Base-by-base conservation (phyloP, 2,329 filamentous ascomycete genomes). In the Penicillium occitanis region DNA sequence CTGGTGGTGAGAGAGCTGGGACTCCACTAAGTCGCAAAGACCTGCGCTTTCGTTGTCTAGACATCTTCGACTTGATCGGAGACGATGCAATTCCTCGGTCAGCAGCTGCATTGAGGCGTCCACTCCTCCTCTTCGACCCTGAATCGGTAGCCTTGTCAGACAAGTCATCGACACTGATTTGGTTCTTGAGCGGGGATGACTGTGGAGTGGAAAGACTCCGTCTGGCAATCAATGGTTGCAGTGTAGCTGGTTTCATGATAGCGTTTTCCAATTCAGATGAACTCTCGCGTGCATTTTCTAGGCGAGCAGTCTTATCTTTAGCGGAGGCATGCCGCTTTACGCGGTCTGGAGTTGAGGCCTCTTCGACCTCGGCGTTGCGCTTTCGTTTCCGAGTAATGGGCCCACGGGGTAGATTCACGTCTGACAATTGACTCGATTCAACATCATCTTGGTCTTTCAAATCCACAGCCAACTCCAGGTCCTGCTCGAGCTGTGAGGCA, bases 401-500 rank as follows among this genome's bases (percentile, higher is more conserved):
- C 6, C 67, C 69, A 3, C 65, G 50, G 11, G 61, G 42, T n/a
- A 53, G 53, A 55, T 7, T 68, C 61, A 46, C 33, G 28, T 37
- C 53, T 14, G 60, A 46, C 10, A 51, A 51, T 22, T 60, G 61
- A 22, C 5, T 44, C 30, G 68, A 62, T 22, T 68, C 65, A 2
- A 42, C 46, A 5, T 70, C 57, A 11, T 55, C 19, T 3, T 65
- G 63, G 1, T 69, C 71, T 37, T 72, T 67, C 33, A 72, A 64
- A 68, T 79, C 76, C n/a, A 76, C 73, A 7, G 77, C 77, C 28
- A 76, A 69, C 51, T 78, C 78, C 50, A 82, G 70, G 67, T 82
- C 80, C 67, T 81, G 78, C 63, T 78, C 79, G 5, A 82, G 71
- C 67, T 82, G 80, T 22, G 80, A 82, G 11, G 79, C 80, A 65